These are phyloP conservation scores for Cryptosporidium tyzzeri DNA, from an alignment of 169 alveolate species.

Conservation along the genomic window DNA sequence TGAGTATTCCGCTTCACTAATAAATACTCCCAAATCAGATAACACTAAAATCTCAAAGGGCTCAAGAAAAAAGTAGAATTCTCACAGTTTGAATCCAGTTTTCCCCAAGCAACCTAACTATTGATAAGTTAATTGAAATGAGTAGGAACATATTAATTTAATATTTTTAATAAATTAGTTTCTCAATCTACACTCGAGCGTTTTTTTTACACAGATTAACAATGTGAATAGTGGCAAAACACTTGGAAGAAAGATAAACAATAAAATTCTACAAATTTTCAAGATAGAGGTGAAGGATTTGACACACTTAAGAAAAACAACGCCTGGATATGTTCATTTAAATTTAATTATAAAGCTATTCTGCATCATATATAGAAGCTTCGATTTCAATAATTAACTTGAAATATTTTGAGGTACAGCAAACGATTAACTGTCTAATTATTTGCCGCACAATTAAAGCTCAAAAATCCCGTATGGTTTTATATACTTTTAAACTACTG, in stretches of 20 bases:
- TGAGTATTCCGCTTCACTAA: slow-evolving; percentile 15
- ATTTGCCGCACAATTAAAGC: neutral
- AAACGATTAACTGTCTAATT: neutral
- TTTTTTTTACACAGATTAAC: too few relatives aligned
- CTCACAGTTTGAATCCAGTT: neutral
- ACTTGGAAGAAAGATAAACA: neutral
- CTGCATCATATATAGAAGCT: too few relatives aligned
- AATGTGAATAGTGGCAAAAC: neutral
- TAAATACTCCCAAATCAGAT: slow-evolving; percentile 50
- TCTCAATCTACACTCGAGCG: neutral
- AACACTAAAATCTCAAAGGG: slow-evolving; percentile 18
- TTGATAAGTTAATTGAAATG: neutral
- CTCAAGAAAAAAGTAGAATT: slow-evolving; percentile 45
- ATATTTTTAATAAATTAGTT: too few relatives aligned
- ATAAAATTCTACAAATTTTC: too few relatives aligned
- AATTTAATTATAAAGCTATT: neutral
- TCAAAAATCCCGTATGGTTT: neutral
- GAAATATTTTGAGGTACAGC: slow-evolving; percentile 1
- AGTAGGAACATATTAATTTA: neutral
- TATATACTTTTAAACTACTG: neutral
- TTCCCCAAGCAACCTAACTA: neutral
- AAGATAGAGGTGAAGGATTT: neutral
- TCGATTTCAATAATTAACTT: neutral
- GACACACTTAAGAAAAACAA: too few relatives aligned
- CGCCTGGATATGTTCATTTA: too few relatives aligned